Evolutionary conservation across 169 alveolate species (phyloP), one percentile per base, ranked within the genome.

Genomic region (Plasmodium gaboni): DNA sequence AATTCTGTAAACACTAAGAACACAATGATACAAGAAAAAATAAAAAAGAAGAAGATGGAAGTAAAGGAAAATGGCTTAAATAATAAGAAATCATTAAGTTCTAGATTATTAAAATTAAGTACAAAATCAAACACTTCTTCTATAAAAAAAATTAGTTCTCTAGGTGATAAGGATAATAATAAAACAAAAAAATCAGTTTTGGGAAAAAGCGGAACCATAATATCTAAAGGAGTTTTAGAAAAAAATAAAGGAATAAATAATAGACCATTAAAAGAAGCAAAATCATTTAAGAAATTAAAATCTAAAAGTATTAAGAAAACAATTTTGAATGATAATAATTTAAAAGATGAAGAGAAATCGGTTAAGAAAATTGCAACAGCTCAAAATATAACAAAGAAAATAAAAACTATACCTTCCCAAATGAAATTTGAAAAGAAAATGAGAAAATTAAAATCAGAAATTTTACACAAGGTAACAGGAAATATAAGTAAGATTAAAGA

Each of bases 281-380:
- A 80, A 46, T 51, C 90, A 61, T 9, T 80, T 24, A 80, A 80
- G 48, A 80, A 65, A 51, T 80, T 46, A 67, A 80, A 80, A 71
- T 80, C 90, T 22, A 68, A 80, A 50, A 15, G 15, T 44, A 53
- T 17, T 59, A 67, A 80, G 53, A 80, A 80, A 22, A 65, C 42
- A 59, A 68, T 38, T 60, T 67, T 51, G 67, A 80, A 71, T 80
- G 80, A 68, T 53, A 65, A 51, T 15, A 28, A 67, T 24, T n/a
- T 59, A 32, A 80, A 67, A 17, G 74, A 12, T 2, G 80, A 80
- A 53, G 90, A 80, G 19, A 80, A 80, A 59, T 32, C 15, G 55
- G 10, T 59, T 13, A 80, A 67, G 60, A 80, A 80, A 65, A 26
- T 46, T 24, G 44, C 2, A 32, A n/a, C 88, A 50, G 46, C 63